phyloP scores from a whole-genome alignment of 495 filamentous ascomycete genomes.

The Penicillium mononematosum region DNA sequence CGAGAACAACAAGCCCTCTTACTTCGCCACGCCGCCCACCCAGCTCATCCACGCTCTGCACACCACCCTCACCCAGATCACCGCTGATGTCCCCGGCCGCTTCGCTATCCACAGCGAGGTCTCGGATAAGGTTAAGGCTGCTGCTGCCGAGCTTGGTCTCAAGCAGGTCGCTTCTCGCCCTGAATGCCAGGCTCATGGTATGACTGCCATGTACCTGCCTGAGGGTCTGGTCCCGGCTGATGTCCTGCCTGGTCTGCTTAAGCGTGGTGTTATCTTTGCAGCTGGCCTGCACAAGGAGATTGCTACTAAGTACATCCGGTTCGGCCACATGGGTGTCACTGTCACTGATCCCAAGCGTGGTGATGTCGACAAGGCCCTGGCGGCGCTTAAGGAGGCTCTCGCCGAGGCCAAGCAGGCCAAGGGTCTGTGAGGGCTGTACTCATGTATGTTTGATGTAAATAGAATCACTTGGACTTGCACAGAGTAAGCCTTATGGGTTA shows the following conservation, averaged over 20 bases:
- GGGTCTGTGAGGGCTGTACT: conserved; percentile 36
- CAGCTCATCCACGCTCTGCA: conserved; percentile 93
- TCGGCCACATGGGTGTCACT: conserved; percentile 96
- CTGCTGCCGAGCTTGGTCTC: conserved; percentile 74
- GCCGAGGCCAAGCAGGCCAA: conserved; percentile 61
- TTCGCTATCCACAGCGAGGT: conserved; percentile 74
- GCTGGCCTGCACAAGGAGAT: conserved; percentile 90
- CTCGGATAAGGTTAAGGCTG: conserved; percentile 79
- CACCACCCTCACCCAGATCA: conserved; percentile 86
- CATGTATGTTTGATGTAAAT: conserved; percentile 8
- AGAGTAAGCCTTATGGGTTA: not conserved
- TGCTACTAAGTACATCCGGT: conserved; percentile 67
- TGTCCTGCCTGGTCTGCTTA: conserved; percentile 78
- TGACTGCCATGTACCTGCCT: conserved; percentile 96
- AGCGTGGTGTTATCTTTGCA: conserved; percentile 91
- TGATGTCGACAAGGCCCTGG: conserved; percentile 80
- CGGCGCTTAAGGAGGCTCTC: conserved; percentile 70
- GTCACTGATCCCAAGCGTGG: conserved; percentile 55
- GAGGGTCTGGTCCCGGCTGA: conserved; percentile 76
- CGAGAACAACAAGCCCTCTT: conserved; percentile 92
- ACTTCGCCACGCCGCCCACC: conserved; percentile 94
- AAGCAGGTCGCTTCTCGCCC: conserved; percentile 80
- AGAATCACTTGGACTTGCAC: not conserved
- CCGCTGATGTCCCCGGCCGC: conserved; percentile 66
- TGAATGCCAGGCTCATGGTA: conserved; percentile 90